Base-by-base conservation (phyloP, 1,284 basidiomycete species). In the Ganoderma sinense region DNA sequence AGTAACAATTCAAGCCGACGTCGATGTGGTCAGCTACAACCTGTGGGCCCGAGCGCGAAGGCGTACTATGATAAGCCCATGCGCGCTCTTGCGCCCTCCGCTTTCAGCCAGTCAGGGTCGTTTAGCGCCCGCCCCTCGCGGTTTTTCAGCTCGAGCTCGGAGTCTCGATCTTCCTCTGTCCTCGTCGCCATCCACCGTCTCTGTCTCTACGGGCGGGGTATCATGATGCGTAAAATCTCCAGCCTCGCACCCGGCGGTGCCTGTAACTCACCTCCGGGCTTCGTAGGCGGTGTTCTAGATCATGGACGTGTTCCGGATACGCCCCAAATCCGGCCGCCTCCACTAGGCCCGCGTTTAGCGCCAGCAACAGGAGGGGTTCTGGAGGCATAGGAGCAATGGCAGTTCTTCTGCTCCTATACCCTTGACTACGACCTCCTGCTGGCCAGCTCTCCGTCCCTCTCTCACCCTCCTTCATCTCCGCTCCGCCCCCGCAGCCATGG, bases 381-480 rank as follows among this genome's bases (percentile, higher is more conserved):
- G 53, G 53, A 33, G 14, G 29, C 8, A n/a, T 8, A n/a, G 20
- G 58, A n/a, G 14, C 11, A 29, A 64, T 29, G 62, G 36, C 23
- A n/a, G 11, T 18, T 64, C 48, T 23, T 55, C 33, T 29, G 48
- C 39, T 26, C 51, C 36, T 58, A 36, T 58, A 33, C 55, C 51
- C 59, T 60, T n/a, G 31, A 58, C 56, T 23, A 51, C n/a, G 31
- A 26, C 39, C n/a, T 55, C 29, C 62, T 53, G 45, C 62, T 39
- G 33, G 29, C 48, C 62, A 64, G 64, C 33, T 31, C n/a, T 29
- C 33, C 31, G 16, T 31, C 20, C n/a, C 39, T 31, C 29, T 23
- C 36, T 13, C 51, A 40, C 33, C 56, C 31, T 55, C 26, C 67
- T 64, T 64, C 63, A 39, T 63, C 51, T 48, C 55, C 20, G 36